Evolutionary conservation across 2,329 filamentous ascomycete species (phyloP), one percentile per base, ranked within the genome.

Genomic region (Rhexocercosporidium sp.): DNA sequence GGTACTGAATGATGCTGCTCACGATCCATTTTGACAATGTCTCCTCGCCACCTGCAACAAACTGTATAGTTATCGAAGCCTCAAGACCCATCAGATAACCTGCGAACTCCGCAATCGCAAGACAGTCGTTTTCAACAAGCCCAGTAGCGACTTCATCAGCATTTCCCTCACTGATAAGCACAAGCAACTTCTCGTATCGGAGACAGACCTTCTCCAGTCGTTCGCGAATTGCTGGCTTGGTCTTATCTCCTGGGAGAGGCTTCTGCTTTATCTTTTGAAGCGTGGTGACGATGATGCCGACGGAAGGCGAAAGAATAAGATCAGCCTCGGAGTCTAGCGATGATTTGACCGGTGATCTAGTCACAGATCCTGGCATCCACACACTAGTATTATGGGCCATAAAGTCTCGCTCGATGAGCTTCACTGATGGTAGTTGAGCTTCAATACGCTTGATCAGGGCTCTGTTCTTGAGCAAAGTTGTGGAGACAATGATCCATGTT

Each of bases 201-300:
- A 74, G 64, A 14, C 87, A 83, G 0, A 90, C 80, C 8, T 76
- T 78, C 3, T 79, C 75, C 11, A 95, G 80, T 1, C 84, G 82
- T 60, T 88, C 82, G 44, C 85, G 84, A 16, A 93, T 80, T 16
- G 81, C 79, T 3, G 82, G 80, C 41, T 79, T 76, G 0, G 73
- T 69, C 9, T 77, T 81, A 62, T 87, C 84, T 0, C 90, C 89
- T 0, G 92, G 92, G 0, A 94, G 81, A 2, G 90, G 82, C 57
- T 84, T 86, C 74, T 97, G 94, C 51, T 89, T 90, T 29, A 91
- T 83, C 70, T 90, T 88, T 68, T 94, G 87, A 5, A 94, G 80
- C 0, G 87, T 92, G 0, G 92, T 92, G 22, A 92, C 75, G 0
- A 97, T 77, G 2, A 97, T 80, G 0, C 92, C 93, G 0, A 86